A percentile compares a stretch with the other conserved stretches of the same genome.
phyloP scores from a whole-genome alignment of 495 filamentous ascomycete species.

The Copromyces sp. region DNA sequence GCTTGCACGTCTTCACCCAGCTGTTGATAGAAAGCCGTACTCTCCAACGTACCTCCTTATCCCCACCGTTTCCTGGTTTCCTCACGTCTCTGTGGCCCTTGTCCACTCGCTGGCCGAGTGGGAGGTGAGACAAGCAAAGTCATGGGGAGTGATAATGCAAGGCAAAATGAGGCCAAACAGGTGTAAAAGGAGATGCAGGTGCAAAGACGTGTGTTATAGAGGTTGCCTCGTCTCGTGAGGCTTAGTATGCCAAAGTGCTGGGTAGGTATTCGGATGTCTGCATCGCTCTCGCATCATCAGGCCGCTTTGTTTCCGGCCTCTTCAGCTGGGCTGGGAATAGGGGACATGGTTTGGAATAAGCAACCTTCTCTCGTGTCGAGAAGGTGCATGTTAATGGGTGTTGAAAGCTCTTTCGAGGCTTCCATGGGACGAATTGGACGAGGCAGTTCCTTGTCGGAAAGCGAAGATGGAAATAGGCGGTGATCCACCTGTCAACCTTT shows the following conservation, averaged over 20 bases:
- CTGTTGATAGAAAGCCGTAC: not conserved
- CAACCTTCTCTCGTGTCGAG: not conserved
- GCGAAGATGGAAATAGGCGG: not conserved
- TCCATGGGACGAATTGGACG: not conserved
- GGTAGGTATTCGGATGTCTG: not conserved
- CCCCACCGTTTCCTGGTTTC: not conserved
- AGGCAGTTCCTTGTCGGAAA: not conserved
- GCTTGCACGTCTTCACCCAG: not conserved
- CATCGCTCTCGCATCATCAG: not conserved
- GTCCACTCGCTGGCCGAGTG: not conserved
- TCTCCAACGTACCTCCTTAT: not conserved
- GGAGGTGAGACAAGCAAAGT: not conserved
- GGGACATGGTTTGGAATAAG: not conserved
- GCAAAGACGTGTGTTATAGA: not conserved
- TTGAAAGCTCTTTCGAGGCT: not conserved
- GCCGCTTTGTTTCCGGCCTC: not conserved
- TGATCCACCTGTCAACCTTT: not conserved
- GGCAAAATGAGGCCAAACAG: not conserved
- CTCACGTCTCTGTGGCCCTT: not conserved
- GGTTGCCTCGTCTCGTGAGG: not conserved
- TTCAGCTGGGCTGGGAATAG: not conserved
- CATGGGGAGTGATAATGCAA: not conserved
- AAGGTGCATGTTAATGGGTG: not conserved
- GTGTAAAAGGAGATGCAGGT: not conserved
- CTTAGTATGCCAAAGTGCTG: not conserved